A percentile compares a stretch with the other conserved stretches of the same genome.
Conservation (phyloP, 805 yeast species). For the Pichia eremophila region DNA sequence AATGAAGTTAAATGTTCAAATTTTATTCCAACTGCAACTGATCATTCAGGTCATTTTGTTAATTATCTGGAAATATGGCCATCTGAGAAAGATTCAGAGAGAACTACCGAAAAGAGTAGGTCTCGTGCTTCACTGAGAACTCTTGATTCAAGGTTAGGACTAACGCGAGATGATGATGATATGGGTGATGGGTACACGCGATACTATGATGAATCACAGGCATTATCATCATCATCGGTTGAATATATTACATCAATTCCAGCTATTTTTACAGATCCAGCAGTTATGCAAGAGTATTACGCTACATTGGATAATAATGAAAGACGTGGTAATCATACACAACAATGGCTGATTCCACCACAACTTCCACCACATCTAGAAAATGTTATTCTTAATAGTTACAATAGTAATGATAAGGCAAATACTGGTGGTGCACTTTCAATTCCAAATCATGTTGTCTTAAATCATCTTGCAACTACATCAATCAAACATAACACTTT, state of each 20-base stretch:
- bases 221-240: conserved; percentile 1
- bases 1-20: conserved; percentile 86
- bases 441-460: conserved; percentile 89
- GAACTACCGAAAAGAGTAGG: not conserved
- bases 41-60: conserved; percentile 92
- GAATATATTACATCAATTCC: conserved; percentile 58
- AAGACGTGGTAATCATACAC: conserved; percentile 12
- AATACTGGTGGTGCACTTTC: conserved; percentile 85
- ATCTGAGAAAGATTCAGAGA: conserved; percentile 20
- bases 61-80: conserved; percentile 71
- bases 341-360: conserved; percentile 73
- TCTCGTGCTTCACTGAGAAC: conserved; percentile 27
- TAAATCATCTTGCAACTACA: conserved; percentile 92
- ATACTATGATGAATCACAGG: conserved; percentile 42
- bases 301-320: conserved; percentile 52
- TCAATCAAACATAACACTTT: conserved; percentile 87
- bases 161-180: conserved; percentile 63
- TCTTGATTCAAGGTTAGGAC: conserved; percentile 53
- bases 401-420: conserved; percentile 51
- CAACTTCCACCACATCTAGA: conserved; percentile 95
- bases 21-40: conserved; percentile 91
- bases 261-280: conserved; percentile 75
- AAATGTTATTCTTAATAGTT: conserved; percentile 80
- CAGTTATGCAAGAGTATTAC: conserved; percentile 81
- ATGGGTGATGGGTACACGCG: conserved; percentile 76